Conservation (phyloP, 805 yeast genomes). For the Ogataea polymorpha region DNA sequence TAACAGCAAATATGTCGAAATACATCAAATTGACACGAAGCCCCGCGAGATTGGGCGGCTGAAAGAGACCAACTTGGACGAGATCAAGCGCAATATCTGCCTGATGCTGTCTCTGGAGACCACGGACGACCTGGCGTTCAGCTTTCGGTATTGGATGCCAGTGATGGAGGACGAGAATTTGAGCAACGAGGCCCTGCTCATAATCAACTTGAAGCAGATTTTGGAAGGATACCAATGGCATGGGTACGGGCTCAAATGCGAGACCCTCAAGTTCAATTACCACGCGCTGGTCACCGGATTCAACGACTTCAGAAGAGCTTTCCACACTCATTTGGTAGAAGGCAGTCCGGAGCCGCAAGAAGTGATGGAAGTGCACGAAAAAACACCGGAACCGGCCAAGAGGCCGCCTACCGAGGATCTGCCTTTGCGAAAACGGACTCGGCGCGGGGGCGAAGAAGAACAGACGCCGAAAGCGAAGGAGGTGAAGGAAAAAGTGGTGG, state of each 20-base stretch:
- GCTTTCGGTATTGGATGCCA: slow-evolving; percentile 22
- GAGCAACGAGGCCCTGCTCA: slow-evolving; percentile 15
- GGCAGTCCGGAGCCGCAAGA: slow-evolving; percentile 11
- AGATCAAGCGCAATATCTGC: slow-evolving; percentile 16
- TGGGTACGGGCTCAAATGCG: slow-evolving; percentile 21
- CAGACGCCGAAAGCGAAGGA: slow-evolving; percentile 4
- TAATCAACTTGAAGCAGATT: slow-evolving; percentile 16
- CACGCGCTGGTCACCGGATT: slow-evolving; percentile 1
- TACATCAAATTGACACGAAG: slow-evolving; percentile 25
- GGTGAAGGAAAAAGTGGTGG: slow-evolving; percentile 7
- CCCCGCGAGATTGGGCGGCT: slow-evolving; percentile 19
- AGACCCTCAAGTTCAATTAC: slow-evolving; percentile 6
- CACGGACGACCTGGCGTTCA: slow-evolving; percentile 14
- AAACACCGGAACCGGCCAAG: slow-evolving; percentile 4
- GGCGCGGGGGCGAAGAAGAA: slow-evolving; percentile 7
- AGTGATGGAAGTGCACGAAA: slow-evolving; percentile 1
- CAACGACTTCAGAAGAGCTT: slow-evolving; percentile 4
- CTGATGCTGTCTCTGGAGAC: slow-evolving; percentile 15
- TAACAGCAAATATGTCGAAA: slow-evolving; percentile 15
- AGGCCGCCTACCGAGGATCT: slow-evolving; percentile 3
- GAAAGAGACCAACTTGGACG: slow-evolving; percentile 12
- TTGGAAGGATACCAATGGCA: slow-evolving; percentile 20
- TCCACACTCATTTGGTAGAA: slow-evolving; percentile 4
- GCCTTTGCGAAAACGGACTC: slow-evolving; percentile 8
- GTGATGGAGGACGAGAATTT: slow-evolving; percentile 23